phyloP scores from a whole-genome alignment of 352 stramenopile genomes.

The Ophiocytium majus region DNA sequence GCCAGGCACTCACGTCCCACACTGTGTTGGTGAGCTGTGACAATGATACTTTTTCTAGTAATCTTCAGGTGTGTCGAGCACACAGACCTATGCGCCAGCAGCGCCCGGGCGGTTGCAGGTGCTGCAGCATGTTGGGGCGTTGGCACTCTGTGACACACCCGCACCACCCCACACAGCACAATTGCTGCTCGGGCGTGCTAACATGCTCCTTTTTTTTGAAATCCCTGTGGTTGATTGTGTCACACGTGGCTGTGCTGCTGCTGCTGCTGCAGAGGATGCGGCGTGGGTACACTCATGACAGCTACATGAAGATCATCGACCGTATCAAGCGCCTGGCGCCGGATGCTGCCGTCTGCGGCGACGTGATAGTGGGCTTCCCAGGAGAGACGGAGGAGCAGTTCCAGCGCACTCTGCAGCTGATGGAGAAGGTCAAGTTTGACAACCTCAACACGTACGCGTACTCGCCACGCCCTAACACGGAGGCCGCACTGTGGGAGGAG shows the following conservation, averaged over 20 bases:
- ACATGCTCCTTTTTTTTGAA: no score
- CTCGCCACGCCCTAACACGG: constrained; percentile 57
- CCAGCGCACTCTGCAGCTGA: constrained; percentile 68
- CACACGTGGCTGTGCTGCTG: background rate
- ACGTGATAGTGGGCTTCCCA: constrained; percentile 61
- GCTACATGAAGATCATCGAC: constrained; percentile 73
- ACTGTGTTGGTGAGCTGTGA: no score
- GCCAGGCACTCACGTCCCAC: no score
- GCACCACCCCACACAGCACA: no score
- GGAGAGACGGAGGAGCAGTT: constrained; percentile 72
- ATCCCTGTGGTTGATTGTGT: no score
- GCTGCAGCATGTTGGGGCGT: no score
- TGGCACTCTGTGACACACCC: no score
- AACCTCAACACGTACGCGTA: constrained; percentile 57
- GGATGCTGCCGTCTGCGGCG: constrained; percentile 26
- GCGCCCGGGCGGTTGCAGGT: no score
- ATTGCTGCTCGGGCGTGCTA: no score
- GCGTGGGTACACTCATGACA: constrained; percentile 71
- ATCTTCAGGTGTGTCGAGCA: no score
- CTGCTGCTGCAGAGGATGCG: constrained; percentile 67
- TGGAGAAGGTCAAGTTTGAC: constrained; percentile 70
- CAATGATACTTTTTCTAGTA: no score
- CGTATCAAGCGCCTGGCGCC: constrained; percentile 44
- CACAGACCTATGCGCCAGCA: no score
- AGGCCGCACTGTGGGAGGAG: constrained; percentile 58